Evolutionary conservation across 2,329 filamentous ascomycete species (phyloP).

Genomic region (Arthrocladium fulminans): DNA sequence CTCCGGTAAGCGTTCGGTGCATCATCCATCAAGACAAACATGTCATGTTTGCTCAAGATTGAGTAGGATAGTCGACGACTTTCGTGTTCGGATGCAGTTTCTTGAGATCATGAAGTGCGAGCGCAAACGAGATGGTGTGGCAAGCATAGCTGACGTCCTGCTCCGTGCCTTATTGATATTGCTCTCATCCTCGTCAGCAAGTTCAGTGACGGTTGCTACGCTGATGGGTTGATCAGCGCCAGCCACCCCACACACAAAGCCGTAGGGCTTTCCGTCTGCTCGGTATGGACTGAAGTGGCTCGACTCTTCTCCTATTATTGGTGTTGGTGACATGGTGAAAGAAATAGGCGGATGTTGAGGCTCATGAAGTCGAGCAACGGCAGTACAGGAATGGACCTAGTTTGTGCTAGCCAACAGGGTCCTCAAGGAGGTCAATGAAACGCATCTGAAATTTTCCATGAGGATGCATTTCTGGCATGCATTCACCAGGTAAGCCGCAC

Average conservation of each 20-base stretch:
- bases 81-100: conserved; percentile 47
- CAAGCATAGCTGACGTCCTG: conserved; percentile 44
- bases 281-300: conserved; percentile 51
- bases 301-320: conserved; percentile 26
- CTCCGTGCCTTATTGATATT: background rate
- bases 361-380: background rate
- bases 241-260: conserved; percentile 57
- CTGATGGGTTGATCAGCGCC: conserved; percentile 54
- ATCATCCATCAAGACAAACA: conserved; percentile 53
- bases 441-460: no score
- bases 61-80: conserved; percentile 53
- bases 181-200: conserved; percentile 40
- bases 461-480: no score
- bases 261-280: conserved; percentile 52
- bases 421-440: background rate
- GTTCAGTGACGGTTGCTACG: conserved; percentile 50
- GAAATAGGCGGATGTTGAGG: background rate
- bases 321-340: conserved; percentile 13
- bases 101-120: conserved; percentile 36
- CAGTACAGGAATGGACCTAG: background rate
- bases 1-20: conserved; percentile 51
- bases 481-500: no score
- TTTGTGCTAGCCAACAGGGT: background rate
- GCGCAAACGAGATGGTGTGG: conserved; percentile 10
- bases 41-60: conserved; percentile 51